Conservation (phyloP, 352 stramenopile species). For the Phytophthora palmivora region DNA sequence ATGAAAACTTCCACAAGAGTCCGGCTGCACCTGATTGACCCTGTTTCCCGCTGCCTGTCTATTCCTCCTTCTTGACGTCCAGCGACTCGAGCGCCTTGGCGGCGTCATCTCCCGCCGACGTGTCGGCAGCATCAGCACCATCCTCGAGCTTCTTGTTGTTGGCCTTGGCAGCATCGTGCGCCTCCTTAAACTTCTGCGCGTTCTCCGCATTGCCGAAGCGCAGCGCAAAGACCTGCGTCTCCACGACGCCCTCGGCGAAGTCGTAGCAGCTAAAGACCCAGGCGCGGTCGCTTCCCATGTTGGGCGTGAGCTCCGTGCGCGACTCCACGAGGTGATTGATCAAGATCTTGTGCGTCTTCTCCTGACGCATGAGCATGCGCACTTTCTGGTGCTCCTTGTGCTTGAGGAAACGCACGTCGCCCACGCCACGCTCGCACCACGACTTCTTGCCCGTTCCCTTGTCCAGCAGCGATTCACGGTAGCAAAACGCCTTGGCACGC, state of each 20-base stretch:
- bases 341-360: slow-evolving; percentile 99
- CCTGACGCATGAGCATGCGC: slow-evolving; percentile 97
- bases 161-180: slow-evolving; percentile 93
- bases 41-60: slow-evolving; percentile 25
- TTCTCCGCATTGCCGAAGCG: slow-evolving; percentile 97
- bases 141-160: slow-evolving; percentile 95
- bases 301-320: slow-evolving; percentile 95
- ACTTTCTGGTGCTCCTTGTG: slow-evolving; percentile 96
- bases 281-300: slow-evolving; percentile 96
- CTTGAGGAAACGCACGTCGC: slow-evolving; percentile 97
- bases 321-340: slow-evolving; percentile 98
- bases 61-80: slow-evolving; percentile 92
- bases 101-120: slow-evolving; percentile 91
- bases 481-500: slow-evolving; percentile 97
- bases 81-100: slow-evolving; percentile 92
- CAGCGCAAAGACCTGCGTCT: slow-evolving; percentile 91
- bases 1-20: slow-evolving; percentile 32
- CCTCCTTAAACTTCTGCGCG: slow-evolving; percentile 97
- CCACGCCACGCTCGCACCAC: slow-evolving; percentile 97
- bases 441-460: slow-evolving; percentile 98
- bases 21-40: slow-evolving; percentile 18
- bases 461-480: slow-evolving; percentile 97
- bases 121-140: slow-evolving; percentile 92
- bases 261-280: slow-evolving; percentile 99
- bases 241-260: slow-evolving; percentile 95